Evolutionary conservation across 1,284 basidiomycete species (phyloP).

Genomic region (Ceratobasidium sp.): DNA sequence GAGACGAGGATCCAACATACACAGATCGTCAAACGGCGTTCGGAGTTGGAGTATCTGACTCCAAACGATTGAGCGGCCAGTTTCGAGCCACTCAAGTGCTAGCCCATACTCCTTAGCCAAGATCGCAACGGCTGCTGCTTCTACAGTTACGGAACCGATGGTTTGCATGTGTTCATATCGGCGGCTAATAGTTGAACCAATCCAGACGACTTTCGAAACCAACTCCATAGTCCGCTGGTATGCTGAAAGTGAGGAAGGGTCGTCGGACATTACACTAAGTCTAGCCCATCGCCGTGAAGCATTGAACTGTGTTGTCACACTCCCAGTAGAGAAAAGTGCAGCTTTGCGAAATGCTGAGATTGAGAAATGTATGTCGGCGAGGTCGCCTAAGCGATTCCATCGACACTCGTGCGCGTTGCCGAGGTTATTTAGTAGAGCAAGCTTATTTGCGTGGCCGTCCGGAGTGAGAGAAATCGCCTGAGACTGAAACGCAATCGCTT

Average conservation of each 20-base stretch:
- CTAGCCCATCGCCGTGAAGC: neutral
- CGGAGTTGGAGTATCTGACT: constrained; percentile 24
- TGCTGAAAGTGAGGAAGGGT: neutral
- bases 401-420: neutral
- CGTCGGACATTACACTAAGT: neutral
- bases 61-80: neutral
- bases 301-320: neutral
- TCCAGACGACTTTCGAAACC: constrained; percentile 11
- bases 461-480: neutral
- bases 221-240: constrained; percentile 16
- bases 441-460: neutral
- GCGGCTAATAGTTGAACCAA: constrained; percentile 1
- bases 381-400: neutral
- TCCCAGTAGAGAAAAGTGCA: neutral
- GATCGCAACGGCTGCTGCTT: constrained; percentile 15
- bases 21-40: neutral
- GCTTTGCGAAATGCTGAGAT: neutral
- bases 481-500: neutral
- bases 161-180: constrained; percentile 2
- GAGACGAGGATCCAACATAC: neutral
- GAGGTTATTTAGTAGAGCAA: neutral
- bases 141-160: neutral
- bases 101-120: neutral
- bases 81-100: constrained; percentile 30
- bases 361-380: neutral